Evolutionary conservation across 2,329 filamentous ascomycete genomes (phyloP).

Genomic region (Aphanocladium album): DNA sequence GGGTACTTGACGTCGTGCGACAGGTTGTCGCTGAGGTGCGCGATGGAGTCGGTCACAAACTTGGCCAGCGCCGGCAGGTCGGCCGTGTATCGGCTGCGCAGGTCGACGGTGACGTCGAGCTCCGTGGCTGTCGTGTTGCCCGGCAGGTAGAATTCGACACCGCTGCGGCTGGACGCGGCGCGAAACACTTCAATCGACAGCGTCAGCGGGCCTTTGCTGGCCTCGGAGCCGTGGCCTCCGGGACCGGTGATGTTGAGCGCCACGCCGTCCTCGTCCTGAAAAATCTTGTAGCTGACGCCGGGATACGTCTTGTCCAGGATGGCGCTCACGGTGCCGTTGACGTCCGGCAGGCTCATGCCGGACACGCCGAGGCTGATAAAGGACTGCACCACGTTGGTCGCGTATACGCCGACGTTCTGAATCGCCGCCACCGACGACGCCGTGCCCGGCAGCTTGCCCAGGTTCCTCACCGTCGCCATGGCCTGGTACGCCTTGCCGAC

Average conservation of each 20-base stretch:
- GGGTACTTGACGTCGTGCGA: slow-evolving; percentile 17
- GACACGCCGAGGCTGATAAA: slow-evolving; percentile 14
- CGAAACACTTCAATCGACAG: slow-evolving; percentile 15
- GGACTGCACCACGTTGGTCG: slow-evolving; percentile 16
- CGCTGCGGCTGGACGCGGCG: slow-evolving; percentile 10
- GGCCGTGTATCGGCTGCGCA: slow-evolving; percentile 15
- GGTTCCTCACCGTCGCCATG: slow-evolving; percentile 11
- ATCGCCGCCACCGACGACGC: slow-evolving; percentile 15
- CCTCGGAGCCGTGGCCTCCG: slow-evolving; percentile 16
- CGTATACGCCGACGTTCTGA: slow-evolving; percentile 17
- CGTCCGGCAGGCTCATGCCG: slow-evolving; percentile 5
- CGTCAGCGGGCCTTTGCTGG: slow-evolving; percentile 13
- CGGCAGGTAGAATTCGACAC: slow-evolving; percentile 14
- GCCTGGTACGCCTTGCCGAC: slow-evolving; percentile 16
- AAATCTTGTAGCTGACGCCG: slow-evolving; percentile 12
- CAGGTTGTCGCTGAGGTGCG: slow-evolving; percentile 5
- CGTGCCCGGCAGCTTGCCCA: slow-evolving; percentile 12
- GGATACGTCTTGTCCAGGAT: slow-evolving; percentile 14
- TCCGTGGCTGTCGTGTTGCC: slow-evolving; percentile 15
- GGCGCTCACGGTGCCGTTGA: slow-evolving; percentile 12
- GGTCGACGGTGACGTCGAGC: slow-evolving; percentile 18
- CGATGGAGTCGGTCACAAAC: slow-evolving; percentile 12
- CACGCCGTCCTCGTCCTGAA: slow-evolving; percentile 13
- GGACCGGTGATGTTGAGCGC: slow-evolving; percentile 15
- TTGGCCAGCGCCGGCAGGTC: slow-evolving; percentile 15